These are phyloP conservation scores for Epichloe gansuensis DNA, from an alignment of 2,329 filamentous ascomycete species.

Conservation along the genomic window DNA sequence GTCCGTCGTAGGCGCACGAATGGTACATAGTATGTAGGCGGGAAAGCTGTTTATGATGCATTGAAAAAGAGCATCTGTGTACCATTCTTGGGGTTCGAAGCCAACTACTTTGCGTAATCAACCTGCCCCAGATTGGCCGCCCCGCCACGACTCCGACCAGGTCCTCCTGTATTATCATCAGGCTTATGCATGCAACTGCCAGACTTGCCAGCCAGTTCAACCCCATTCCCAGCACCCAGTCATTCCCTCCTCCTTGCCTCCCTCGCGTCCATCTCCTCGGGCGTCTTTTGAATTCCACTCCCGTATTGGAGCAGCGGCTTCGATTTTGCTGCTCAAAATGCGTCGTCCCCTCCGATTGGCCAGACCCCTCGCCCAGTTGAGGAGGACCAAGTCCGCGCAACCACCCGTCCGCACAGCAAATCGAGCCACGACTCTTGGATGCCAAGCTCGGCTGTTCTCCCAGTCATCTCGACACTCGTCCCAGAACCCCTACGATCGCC, in stretches of 20 bases:
- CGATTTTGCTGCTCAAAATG: neutral
- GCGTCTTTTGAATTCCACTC: neutral
- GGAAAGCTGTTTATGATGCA: no score
- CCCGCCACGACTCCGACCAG: no score
- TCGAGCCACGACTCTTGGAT: neutral
- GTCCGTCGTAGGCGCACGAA: no score
- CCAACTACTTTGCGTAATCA: no score
- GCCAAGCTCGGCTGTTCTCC: conserved; percentile 8
- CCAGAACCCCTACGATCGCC: conserved; percentile 14
- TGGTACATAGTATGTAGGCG: no score
- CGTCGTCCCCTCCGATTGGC: neutral
- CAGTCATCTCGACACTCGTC: conserved; percentile 9
- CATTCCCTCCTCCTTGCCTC: neutral
- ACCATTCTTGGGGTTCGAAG: no score
- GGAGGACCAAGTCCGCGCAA: neutral
- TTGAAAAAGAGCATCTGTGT: no score
- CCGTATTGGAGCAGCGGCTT: neutral
- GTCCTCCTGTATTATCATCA: no score
- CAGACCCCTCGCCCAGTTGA: neutral
- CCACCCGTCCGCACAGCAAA: neutral
- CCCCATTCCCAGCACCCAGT: neutral
- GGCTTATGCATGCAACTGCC: no score
- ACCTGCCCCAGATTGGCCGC: no score
- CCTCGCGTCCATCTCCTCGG: neutral
- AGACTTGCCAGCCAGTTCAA: neutral